Evolutionary conservation across 116 monocot genomes (phyloP).

Genomic region (Zostera marina): DNA sequence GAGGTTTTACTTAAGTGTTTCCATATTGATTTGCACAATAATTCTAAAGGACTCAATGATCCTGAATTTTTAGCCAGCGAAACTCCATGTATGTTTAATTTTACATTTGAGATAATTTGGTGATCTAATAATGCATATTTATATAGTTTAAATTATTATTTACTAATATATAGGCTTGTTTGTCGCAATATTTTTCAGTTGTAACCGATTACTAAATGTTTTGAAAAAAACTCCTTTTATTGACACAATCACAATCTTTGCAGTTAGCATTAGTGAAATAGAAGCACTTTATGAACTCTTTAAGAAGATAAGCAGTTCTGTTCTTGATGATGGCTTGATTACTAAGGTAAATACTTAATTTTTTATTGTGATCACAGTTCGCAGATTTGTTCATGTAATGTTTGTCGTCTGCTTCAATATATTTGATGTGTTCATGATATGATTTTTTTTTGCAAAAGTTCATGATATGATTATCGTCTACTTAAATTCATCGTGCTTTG

Average conservation of each 20-base stretch:
- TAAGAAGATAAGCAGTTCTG: constrained; percentile 61
- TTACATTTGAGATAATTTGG: background rate
- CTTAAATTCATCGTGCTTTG: background rate
- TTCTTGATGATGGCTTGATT: constrained; percentile 52
- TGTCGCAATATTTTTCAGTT: background rate
- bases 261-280: constrained; percentile 58
- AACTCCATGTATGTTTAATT: constrained; percentile 73
- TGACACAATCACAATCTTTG: too few species aligned
- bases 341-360: constrained; percentile 33
- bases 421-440: background rate
- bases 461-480: background rate
- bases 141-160: background rate
- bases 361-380: background rate
- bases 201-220: too few species aligned
- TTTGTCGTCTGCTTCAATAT: background rate
- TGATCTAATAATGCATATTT: background rate
- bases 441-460: background rate
- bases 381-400: background rate
- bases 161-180: background rate
- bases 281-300: constrained; percentile 70
- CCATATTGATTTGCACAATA: constrained; percentile 51
- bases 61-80: constrained; percentile 77
- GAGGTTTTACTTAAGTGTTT: constrained; percentile 52
- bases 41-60: constrained; percentile 61
- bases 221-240: too few species aligned